Evolutionary conservation across 1,139 yeast genomes (phyloP).

Genomic region (Protomyces macrosporus): DNA sequence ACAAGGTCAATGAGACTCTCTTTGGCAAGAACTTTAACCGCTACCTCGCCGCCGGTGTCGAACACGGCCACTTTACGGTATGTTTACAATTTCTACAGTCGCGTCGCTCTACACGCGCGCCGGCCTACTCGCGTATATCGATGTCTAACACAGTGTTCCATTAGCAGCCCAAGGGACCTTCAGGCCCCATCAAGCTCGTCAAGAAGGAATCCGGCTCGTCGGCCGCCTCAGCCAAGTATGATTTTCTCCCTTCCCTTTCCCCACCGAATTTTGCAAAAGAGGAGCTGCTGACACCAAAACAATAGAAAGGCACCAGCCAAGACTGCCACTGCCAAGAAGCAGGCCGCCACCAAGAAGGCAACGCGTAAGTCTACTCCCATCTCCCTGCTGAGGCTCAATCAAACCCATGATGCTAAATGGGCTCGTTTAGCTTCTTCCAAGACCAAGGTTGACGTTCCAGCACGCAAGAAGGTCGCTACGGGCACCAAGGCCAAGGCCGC

Average conservation of each 20-base stretch:
- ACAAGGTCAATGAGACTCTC: constrained; percentile 53
- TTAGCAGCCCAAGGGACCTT: constrained; percentile 38
- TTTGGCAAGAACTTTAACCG: constrained; percentile 73
- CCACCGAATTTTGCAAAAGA: too few species aligned
- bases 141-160: constrained; percentile 39
- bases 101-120: neutral
- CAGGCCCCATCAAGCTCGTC: constrained; percentile 61
- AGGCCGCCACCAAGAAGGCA: constrained; percentile 35
- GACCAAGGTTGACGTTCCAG: constrained; percentile 25
- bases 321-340: constrained; percentile 34
- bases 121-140: constrained; percentile 45
- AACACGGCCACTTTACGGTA: constrained; percentile 67
- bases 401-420: neutral
- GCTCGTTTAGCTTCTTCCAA: constrained; percentile 7
- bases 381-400: neutral
- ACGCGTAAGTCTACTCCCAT: neutral
- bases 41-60: constrained; percentile 78
- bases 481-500: constrained; percentile 21
- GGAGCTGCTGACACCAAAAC: too few species aligned
- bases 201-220: constrained; percentile 46
- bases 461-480: constrained; percentile 22
- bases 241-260: neutral
- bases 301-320: constrained; percentile 29
- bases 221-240: constrained; percentile 29
- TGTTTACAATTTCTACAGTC: constrained; percentile 42